phyloP scores from a whole-genome alignment of 1,139 yeast genomes.

The Magnusiomyces suaveolens region DNA sequence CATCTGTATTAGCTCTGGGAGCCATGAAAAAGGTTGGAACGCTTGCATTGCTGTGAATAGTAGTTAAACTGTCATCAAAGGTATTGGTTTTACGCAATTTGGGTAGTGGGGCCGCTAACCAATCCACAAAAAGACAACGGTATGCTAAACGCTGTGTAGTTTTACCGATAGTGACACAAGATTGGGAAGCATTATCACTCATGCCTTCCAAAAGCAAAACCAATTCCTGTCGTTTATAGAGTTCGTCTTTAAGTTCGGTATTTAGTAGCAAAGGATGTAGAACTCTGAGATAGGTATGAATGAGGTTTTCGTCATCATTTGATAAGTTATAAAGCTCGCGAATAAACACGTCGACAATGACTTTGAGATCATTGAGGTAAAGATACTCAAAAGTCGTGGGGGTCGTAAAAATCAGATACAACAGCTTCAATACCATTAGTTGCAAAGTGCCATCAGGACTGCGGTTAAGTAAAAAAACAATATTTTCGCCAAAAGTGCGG shows the following conservation, averaged over 20 bases:
- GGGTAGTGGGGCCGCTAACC: slow-evolving; percentile 37
- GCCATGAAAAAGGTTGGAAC: not conserved
- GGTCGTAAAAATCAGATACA: slow-evolving; percentile 66
- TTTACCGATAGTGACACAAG: slow-evolving; percentile 16
- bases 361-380: slow-evolving; percentile 66
- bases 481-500: slow-evolving; percentile 44
- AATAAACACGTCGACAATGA: slow-evolving; percentile 73
- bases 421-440: slow-evolving; percentile 66
- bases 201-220: slow-evolving; percentile 43
- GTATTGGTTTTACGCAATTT: not conserved
- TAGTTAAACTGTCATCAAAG: not conserved
- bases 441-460: slow-evolving; percentile 65
- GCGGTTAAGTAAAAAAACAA: slow-evolving; percentile 62
- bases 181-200: slow-evolving; percentile 17
- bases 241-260: slow-evolving; percentile 39
- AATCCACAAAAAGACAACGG: slow-evolving; percentile 51
- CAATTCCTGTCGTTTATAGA: slow-evolving; percentile 53
- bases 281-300: slow-evolving; percentile 70
- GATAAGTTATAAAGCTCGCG: slow-evolving; percentile 67
- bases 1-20: not conserved
- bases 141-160: slow-evolving; percentile 50
- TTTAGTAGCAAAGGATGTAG: slow-evolving; percentile 59
- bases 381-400: slow-evolving; percentile 55
- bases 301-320: slow-evolving; percentile 50
- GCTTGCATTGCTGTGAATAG: not conserved